phyloP scores from a whole-genome alignment of 805 yeast species.

The Starmerella geochares region DNA sequence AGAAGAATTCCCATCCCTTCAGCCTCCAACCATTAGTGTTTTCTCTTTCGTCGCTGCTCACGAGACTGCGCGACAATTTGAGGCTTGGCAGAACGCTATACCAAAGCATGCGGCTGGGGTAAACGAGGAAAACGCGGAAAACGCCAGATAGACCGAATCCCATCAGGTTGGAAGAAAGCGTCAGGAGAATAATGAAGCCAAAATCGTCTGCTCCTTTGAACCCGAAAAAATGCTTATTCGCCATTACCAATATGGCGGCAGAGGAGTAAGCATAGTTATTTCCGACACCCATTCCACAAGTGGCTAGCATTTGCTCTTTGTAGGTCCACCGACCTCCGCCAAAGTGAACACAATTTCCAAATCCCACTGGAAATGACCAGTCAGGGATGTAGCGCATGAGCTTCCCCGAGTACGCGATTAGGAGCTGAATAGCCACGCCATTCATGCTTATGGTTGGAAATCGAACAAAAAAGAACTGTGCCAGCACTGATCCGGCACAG shows the following conservation, averaged over 20 bases:
- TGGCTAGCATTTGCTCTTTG: constrained; percentile 19
- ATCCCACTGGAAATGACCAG: constrained; percentile 12
- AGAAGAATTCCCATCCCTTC: constrained; percentile 42
- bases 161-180: constrained; percentile 47
- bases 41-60: constrained; percentile 34
- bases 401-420: constrained; percentile 51
- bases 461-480: constrained; percentile 47
- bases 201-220: constrained; percentile 26
- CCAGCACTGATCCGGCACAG: constrained; percentile 45
- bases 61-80: constrained; percentile 42
- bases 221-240: constrained; percentile 25
- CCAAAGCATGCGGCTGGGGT: constrained; percentile 46
- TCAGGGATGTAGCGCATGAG: constrained; percentile 30
- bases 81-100: constrained; percentile 42
- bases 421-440: constrained; percentile 45
- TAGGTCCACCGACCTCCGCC: constrained; percentile 50
- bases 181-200: constrained; percentile 46
- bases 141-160: constrained; percentile 61
- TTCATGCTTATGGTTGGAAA: constrained; percentile 44
- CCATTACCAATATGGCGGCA: constrained; percentile 29
- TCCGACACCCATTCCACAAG: constrained; percentile 24
- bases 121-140: constrained; percentile 47
- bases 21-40: constrained; percentile 50
- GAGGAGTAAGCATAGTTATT: constrained; percentile 23
- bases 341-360: constrained; percentile 22